Conservation (phyloP, 1,284 basidiomycete species). For the Stereum hirsutum region DNA sequence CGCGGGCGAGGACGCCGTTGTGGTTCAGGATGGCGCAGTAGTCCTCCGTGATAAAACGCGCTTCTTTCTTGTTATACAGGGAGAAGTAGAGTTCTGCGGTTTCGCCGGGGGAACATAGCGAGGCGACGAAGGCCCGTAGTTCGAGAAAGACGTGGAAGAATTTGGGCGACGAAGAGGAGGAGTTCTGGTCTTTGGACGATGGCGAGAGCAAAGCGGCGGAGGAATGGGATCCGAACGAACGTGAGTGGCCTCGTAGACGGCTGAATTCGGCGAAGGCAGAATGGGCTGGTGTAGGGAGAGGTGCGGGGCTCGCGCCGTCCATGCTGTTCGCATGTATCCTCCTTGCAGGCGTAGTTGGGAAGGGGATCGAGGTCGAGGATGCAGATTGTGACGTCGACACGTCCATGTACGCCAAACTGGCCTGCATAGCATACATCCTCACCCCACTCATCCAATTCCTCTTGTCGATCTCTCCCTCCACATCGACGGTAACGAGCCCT, state of each 20-base stretch:
- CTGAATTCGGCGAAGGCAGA: conserved; percentile 56
- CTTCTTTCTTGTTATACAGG: conserved; percentile 79
- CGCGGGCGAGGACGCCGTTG: conserved; percentile 78
- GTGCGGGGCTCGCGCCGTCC: conserved; percentile 28
- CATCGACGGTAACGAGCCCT: conserved; percentile 78
- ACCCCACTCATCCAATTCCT: conserved; percentile 80
- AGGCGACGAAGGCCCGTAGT: conserved; percentile 85
- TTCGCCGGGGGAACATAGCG: conserved; percentile 84
- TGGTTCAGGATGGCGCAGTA: conserved; percentile 88
- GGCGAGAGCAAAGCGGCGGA: conserved; percentile 27
- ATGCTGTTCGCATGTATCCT: conserved; percentile 18
- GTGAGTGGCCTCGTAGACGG: conserved; percentile 36
- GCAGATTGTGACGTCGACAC: too few relatives aligned
- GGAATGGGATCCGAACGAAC: conserved; percentile 26
- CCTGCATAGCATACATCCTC: conserved; percentile 85
- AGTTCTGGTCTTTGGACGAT: conserved; percentile 7
- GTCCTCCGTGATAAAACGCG: conserved; percentile 90
- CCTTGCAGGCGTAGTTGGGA: conserved; percentile 20
- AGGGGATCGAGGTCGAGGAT: too few relatives aligned
- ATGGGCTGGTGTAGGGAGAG: conserved; percentile 52
- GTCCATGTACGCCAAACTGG: conserved; percentile 75
- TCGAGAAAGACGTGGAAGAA: conserved; percentile 90
- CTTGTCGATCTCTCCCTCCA: conserved; percentile 66
- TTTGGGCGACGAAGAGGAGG: conserved; percentile 44
- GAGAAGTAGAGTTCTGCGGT: conserved; percentile 92